Percentiles rank a stretch among this genome's conserved stretches.
These are phyloP conservation scores for Helichrysum umbraculigerum DNA, from an alignment of 129 eudicot genomes.

Conservation along the genomic window DNA sequence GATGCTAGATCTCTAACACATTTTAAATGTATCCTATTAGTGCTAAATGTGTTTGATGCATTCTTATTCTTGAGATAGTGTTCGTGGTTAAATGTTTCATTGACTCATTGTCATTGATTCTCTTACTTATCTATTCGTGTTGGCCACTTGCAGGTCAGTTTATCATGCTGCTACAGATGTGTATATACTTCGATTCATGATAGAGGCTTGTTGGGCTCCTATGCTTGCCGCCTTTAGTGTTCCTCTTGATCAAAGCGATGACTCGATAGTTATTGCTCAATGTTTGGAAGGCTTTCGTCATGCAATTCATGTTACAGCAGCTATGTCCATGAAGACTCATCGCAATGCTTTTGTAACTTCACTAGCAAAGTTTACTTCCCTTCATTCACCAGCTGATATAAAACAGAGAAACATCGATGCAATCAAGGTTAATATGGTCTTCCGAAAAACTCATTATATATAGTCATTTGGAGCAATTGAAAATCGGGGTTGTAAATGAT, in stretches of 20 bases:
- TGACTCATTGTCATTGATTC: not conserved
- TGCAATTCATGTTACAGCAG: conserved; percentile 94
- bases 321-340: conserved; percentile 95
- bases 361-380: conserved; percentile 88
- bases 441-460: conserved; percentile 10
- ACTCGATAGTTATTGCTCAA: conserved; percentile 56
- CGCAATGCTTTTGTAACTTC: conserved; percentile 93
- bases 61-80: conserved; percentile 4
- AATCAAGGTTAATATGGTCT: conserved; percentile 64
- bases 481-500: not conserved
- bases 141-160: conserved; percentile 71
- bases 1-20: not conserved
- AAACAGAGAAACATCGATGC: conserved; percentile 91
- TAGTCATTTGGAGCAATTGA: conserved; percentile 42
- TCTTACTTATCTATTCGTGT: conserved; percentile 2
- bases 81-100: not conserved
- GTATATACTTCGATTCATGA: conserved; percentile 85
- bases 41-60: conserved; percentile 2
- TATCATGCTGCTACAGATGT: conserved; percentile 93
- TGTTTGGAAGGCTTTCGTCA: conserved; percentile 83
- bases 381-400: conserved; percentile 94
- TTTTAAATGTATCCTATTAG: not conserved
- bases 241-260: conserved; percentile 93
- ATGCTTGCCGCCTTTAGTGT: conserved; percentile 99
- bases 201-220: conserved; percentile 99